Percentiles rank a stretch among this genome's conserved stretches.
phyloP scores from a whole-genome alignment of 1,139 yeast genomes.

The Casaregolazyma suthepensis region DNA sequence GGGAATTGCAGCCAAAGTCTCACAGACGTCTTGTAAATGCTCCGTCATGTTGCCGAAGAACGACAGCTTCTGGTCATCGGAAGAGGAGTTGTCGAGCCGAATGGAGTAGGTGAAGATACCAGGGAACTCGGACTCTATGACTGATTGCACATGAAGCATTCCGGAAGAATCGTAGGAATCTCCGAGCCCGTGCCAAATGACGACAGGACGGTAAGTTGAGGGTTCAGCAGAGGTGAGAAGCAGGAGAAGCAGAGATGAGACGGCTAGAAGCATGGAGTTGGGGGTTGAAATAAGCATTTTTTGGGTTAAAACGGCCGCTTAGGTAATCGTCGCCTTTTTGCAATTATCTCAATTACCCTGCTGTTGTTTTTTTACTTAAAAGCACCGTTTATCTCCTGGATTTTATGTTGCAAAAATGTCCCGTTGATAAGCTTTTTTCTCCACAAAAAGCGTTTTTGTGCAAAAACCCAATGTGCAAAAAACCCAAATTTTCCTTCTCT shows the following conservation, averaged over 20 bases:
- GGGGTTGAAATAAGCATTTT: background rate
- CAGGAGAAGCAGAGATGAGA: background rate
- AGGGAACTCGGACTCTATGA: conserved; percentile 45
- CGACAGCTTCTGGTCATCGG: conserved; percentile 49
- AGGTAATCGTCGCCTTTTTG: background rate
- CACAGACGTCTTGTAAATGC: conserved; percentile 37
- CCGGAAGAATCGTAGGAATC: conserved; percentile 64
- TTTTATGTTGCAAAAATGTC: background rate
- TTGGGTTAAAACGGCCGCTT: background rate
- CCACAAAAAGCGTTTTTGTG: background rate
- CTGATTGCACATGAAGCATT: conserved; percentile 42
- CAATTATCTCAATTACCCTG: background rate
- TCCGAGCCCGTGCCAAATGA: conserved; percentile 83
- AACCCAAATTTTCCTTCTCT: background rate
- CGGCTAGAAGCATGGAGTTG: background rate
- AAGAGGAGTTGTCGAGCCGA: conserved; percentile 43
- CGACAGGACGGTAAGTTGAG: conserved; percentile 42
- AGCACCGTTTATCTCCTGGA: background rate
- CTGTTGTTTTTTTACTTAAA: background rate
- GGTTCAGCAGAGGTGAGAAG: background rate
- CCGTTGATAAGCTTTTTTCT: background rate
- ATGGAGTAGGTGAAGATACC: conserved; percentile 50
- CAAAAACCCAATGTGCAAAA: background rate
- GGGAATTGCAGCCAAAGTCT: conserved; percentile 36
- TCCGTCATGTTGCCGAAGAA: conserved; percentile 56